phyloP scores from a whole-genome alignment of 306 rosid species.

The Vicia faba region DNA sequence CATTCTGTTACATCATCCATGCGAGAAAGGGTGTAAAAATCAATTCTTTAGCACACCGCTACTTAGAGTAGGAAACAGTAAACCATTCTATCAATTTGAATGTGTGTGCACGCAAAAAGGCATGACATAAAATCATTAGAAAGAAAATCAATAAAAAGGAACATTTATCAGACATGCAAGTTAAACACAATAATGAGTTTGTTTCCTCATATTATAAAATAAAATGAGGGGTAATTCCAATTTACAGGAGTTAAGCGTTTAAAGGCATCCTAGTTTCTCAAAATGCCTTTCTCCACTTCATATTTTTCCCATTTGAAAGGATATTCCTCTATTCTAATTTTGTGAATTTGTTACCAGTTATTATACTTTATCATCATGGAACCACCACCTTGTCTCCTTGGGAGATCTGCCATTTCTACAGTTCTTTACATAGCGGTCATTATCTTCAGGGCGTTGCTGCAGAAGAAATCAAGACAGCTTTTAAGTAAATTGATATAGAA shows the following conservation, averaged over 20 bases:
- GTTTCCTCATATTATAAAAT: conserved; percentile 37
- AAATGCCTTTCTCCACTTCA: conserved; percentile 47
- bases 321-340: conserved; percentile 56
- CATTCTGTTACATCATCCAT: background rate
- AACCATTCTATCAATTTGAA: conserved; percentile 21
- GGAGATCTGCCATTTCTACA: conserved; percentile 98
- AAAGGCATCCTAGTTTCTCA: conserved; percentile 49
- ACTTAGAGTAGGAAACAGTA: background rate
- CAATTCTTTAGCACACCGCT: background rate
- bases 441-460: conserved; percentile 99
- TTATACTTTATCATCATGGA: conserved; percentile 97
- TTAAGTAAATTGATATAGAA: conserved; percentile 19
- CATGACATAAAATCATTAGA: conserved; percentile 5
- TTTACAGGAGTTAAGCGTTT: conserved; percentile 62
- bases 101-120: background rate
- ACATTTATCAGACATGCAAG: conserved; percentile 36
- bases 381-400: conserved; percentile 99
- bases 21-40: background rate
- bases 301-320: conserved; percentile 49
- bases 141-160: conserved; percentile 19
- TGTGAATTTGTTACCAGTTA: conserved; percentile 40
- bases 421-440: conserved; percentile 97
- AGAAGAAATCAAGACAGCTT: conserved; percentile 39
- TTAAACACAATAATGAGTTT: conserved; percentile 42
- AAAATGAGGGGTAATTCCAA: conserved; percentile 57